Evolutionary conservation across 306 rosid species (phyloP), one percentile per base, ranked within the genome.

Genomic region (Abrus precatorius): DNA sequence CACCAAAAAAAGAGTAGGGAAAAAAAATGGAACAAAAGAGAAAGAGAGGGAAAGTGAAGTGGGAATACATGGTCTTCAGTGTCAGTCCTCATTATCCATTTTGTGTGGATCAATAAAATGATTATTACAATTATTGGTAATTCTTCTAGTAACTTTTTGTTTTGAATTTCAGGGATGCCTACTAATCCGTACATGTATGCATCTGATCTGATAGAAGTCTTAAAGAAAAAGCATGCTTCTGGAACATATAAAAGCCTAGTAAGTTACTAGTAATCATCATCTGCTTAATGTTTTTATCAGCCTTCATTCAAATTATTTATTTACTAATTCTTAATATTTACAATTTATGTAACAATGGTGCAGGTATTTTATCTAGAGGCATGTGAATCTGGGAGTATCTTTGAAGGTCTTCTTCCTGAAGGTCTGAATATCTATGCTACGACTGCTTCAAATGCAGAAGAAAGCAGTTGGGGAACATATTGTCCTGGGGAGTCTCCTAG

Each of bases 301-400:
- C 50, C 14, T 72, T 50, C 57, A 5, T 52, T 47, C 7, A 2
- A 48, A 64, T 36, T 78, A 38, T 41, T 40, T 65, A 44, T 30
- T 83, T 76, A 53, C 61, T 45, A 13, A 74, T 54, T 55, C 5
- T 61, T 68, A 34, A 30, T 28, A 60, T 72, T 75, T 54, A 48
- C 29, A 56, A 54, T 71, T 74, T 48, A 47, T 33, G 70, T 52
- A 28, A 74, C 76, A 67, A 5, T 32, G 62, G 44, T 83, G 79
- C 81, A 94, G 98, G 98, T 94, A 62, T 92, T 94, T 87, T 94
- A 94, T 87, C 93, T 94, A 2, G 98, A 94, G 85, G 98, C 98
- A 73, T 94, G 98, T 82, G 98, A 94, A 81, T 94, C 98, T 27
- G 97, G 97, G 86, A 94, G 98, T 80, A 92, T 94, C 83, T 94